phyloP scores from a whole-genome alignment of 169 alveolate genomes.

The Plasmodium billcollinsi region DNA sequence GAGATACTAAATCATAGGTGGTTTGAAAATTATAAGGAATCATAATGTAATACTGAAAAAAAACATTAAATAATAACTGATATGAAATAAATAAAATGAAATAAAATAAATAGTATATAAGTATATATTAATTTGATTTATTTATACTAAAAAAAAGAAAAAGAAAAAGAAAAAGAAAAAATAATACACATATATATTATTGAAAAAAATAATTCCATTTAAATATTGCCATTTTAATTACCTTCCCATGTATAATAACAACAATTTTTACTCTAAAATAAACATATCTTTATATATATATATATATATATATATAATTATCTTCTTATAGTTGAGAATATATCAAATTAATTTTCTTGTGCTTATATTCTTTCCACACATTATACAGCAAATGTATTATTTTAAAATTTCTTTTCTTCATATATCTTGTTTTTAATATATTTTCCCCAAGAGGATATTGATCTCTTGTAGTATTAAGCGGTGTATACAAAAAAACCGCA shows the following conservation, averaged over 20 bases:
- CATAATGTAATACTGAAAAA: background rate
- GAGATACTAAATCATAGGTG: conserved; percentile 61
- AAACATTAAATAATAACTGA: background rate
- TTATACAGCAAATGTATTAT: conserved; percentile 36
- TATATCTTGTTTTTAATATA: conserved; percentile 49
- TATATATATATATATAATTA: background rate
- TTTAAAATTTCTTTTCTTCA: conserved; percentile 26
- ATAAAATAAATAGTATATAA: background rate
- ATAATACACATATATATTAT: too few species aligned
- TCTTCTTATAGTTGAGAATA: conserved; percentile 38
- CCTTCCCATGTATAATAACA: background rate
- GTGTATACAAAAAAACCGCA: conserved; percentile 57
- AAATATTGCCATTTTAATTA: too few species aligned
- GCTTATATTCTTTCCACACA: conserved; percentile 40
- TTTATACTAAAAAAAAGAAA: too few species aligned
- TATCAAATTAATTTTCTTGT: conserved; percentile 31
- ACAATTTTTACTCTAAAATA: background rate
- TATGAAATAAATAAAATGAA: background rate
- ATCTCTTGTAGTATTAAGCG: conserved; percentile 54
- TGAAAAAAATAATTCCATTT: too few species aligned
- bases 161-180: too few species aligned
- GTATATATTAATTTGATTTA: too few species aligned
- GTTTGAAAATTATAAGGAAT: conserved; percentile 13
- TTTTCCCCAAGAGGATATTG: conserved; percentile 71
- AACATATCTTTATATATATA: background rate